Percentiles rank a stretch among this genome's conserved stretches.
These are phyloP conservation scores for Cardamine chenopodiifolia DNA, from an alignment of 345 rosid species.

Conservation along the genomic window DNA sequence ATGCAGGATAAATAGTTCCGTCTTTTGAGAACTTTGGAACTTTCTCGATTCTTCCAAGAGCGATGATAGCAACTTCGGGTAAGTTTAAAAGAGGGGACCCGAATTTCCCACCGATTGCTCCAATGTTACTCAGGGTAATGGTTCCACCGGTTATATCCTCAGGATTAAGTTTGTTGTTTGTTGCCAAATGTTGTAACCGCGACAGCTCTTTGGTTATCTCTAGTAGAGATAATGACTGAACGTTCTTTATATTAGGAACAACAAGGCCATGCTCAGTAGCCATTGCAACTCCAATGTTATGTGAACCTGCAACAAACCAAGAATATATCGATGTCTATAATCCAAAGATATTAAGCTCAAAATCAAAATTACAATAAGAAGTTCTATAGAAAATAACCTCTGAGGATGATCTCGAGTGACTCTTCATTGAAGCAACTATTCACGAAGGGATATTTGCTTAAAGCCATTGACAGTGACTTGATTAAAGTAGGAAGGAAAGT, in stretches of 20 bases:
- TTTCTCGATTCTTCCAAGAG: constrained; percentile 85
- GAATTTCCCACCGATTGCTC: constrained; percentile 90
- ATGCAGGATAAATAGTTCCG: constrained; percentile 64
- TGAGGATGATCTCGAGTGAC: constrained; percentile 67
- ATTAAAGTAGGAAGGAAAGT: constrained; percentile 85
- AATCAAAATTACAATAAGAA: neutral
- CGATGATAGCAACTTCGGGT: constrained; percentile 93
- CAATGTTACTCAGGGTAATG: constrained; percentile 85
- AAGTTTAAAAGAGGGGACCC: constrained; percentile 86
- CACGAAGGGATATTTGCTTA: constrained; percentile 71
- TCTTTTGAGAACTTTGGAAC: constrained; percentile 64
- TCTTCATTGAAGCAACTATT: constrained; percentile 91
- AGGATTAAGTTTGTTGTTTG: constrained; percentile 71
- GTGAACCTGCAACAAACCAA: constrained; percentile 61
- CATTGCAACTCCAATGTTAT: constrained; percentile 95
- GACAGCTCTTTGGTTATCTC: constrained; percentile 87
- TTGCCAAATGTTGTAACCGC: constrained; percentile 70
- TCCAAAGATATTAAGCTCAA: neutral
- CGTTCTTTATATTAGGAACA: constrained; percentile 93
- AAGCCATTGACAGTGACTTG: constrained; percentile 85
- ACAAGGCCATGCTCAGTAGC: constrained; percentile 86
- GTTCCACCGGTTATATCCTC: constrained; percentile 85
- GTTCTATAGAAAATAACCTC: constrained; percentile 49
- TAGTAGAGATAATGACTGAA: constrained; percentile 70
- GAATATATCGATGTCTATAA: neutral